A percentile compares a stretch with the other conserved stretches of the same genome.
phyloP scores from a whole-genome alignment of 2,329 filamentous ascomycete genomes.

The Aspergillus eucalypticola region DNA sequence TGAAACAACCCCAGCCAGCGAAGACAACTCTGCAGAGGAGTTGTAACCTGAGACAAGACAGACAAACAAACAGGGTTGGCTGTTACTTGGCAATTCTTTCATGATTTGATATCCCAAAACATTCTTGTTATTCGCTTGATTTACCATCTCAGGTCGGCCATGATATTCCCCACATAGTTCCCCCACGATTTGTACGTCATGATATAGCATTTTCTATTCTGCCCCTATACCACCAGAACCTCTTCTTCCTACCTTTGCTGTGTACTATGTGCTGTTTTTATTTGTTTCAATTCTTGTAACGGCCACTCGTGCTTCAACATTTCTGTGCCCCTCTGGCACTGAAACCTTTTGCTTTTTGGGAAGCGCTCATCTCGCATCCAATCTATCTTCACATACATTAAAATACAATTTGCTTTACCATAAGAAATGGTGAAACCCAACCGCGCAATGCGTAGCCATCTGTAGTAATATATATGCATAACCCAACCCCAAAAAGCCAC shows the following conservation, averaged over 20 bases:
- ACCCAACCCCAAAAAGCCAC: neutral
- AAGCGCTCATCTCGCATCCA: neutral
- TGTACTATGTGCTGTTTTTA: slow-evolving; percentile 9
- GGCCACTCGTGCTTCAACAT: neutral
- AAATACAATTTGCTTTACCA: neutral
- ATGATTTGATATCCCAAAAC: slow-evolving; percentile 10
- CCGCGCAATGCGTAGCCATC: neutral
- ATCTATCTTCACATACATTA: neutral
- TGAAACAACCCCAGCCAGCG: slow-evolving; percentile 23
- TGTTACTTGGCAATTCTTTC: slow-evolving; percentile 6
- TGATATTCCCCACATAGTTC: slow-evolving; percentile 40
- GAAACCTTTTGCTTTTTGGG: neutral
- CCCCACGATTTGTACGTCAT: slow-evolving; percentile 30
- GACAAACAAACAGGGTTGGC: neutral
- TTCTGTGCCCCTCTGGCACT: neutral
- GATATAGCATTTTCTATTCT: slow-evolving; percentile 19
- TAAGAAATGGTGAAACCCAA: neutral
- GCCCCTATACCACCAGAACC: neutral
- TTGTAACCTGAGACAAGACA: neutral
- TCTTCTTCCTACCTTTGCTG: slow-evolving; percentile 2
- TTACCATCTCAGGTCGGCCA: slow-evolving; percentile 12
- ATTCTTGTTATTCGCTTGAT: slow-evolving; percentile 14
- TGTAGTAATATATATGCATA: slow-evolving; percentile 4
- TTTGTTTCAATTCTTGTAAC: neutral
- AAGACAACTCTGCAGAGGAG: neutral